phyloP scores from a whole-genome alignment of 2,329 filamentous ascomycete genomes.

The Monosporascus sp. region DNA sequence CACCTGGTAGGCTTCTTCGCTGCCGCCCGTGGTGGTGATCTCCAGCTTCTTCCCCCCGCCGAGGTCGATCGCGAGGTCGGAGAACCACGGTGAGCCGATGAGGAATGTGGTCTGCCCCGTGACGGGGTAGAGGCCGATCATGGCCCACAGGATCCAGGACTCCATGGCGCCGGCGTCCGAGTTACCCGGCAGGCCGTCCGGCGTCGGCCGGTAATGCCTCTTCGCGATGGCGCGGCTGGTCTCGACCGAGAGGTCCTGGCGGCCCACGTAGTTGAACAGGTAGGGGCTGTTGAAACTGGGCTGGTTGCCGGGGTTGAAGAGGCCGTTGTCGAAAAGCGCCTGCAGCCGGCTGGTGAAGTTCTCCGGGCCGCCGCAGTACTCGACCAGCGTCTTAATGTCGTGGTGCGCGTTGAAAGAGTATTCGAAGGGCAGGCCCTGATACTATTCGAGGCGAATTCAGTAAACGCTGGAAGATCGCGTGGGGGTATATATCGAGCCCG shows the following conservation, averaged over 20 bases:
- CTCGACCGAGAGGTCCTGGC: conserved; percentile 55
- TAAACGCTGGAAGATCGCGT: too few relatives aligned
- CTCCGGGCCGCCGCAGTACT: conserved; percentile 46
- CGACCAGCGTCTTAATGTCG: conserved; percentile 52
- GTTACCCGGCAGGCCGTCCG: conserved; percentile 60
- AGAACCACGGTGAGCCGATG: conserved; percentile 59
- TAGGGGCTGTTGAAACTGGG: conserved; percentile 63
- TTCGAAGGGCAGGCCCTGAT: conserved; percentile 57
- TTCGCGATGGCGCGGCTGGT: conserved; percentile 55
- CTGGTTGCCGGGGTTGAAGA: conserved; percentile 65
- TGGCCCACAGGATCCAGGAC: conserved; percentile 62
- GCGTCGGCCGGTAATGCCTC: conserved; percentile 50
- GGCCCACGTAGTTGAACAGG: conserved; percentile 61
- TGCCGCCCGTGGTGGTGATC: conserved; percentile 48
- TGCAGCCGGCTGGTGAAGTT: conserved; percentile 54
- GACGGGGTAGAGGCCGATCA: conserved; percentile 63
- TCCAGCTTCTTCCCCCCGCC: conserved; percentile 47
- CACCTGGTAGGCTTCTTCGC: conserved; percentile 50
- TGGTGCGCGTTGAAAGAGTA: conserved; percentile 67
- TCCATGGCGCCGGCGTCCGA: conserved; percentile 70
- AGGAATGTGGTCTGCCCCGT: conserved; percentile 65
- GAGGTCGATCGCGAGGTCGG: conserved; percentile 52
- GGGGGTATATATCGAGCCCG: too few relatives aligned
- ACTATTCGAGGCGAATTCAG: conserved; percentile 20
- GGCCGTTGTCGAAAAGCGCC: conserved; percentile 52